Conservation (phyloP, 768 basidiomycete species). For the Hysterangium stoloniferum region DNA sequence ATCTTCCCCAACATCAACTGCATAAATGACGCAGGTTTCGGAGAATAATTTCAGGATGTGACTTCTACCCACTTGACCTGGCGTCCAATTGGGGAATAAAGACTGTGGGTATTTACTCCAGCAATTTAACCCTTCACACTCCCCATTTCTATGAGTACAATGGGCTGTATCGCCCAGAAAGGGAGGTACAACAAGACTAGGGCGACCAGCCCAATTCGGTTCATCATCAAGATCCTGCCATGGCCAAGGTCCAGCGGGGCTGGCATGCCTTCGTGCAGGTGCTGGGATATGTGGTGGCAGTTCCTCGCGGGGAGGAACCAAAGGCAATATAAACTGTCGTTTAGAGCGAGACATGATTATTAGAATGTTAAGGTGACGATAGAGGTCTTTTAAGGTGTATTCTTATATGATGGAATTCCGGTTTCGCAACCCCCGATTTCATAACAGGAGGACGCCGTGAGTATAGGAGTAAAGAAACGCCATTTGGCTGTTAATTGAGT, state of each 20-base stretch:
- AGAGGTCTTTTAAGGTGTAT: neutral
- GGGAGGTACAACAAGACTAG: neutral
- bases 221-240: conserved; percentile 5
- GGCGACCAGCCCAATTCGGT: neutral
- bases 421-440: neutral
- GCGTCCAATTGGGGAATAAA: conserved; percentile 50
- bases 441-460: too few species aligned
- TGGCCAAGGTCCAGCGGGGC: conserved; percentile 9
- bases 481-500: too few species aligned
- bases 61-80: conserved; percentile 31
- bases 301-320: too few species aligned
- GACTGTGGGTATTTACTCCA: conserved; percentile 43
- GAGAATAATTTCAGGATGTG: conserved; percentile 21
- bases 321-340: too few species aligned
- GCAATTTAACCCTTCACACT: neutral
- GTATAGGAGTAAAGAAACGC: too few species aligned
- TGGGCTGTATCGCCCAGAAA: neutral
- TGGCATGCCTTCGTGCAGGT: conserved; percentile 1
- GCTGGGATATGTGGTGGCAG: neutral
- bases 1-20: conserved; percentile 18
- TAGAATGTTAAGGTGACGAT: too few species aligned
- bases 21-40: conserved; percentile 15
- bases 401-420: neutral
- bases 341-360: too few species aligned
- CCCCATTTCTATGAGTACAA: neutral